Conservation (phyloP, 2,329 filamentous ascomycete species). For the Colletotrichum caudatum region DNA sequence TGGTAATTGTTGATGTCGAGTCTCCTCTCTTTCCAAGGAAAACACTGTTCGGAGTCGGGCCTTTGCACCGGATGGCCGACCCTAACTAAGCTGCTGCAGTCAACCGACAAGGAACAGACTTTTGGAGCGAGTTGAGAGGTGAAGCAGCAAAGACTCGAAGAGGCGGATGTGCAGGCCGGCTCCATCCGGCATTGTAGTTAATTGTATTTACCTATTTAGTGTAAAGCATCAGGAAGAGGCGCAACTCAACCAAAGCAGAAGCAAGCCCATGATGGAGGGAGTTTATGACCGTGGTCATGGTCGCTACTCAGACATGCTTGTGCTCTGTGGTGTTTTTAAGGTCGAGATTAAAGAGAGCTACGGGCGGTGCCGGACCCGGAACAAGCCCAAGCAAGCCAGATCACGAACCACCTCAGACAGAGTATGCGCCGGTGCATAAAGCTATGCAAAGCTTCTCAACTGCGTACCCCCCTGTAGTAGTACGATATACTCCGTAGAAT, state of each 20-base stretch:
- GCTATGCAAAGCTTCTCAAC: neutral
- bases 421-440: neutral
- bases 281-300: neutral
- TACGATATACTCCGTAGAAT: neutral
- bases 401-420: neutral
- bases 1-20: conserved; percentile 26
- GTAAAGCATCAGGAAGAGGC: neutral
- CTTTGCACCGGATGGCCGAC: conserved; percentile 23
- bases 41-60: conserved; percentile 23
- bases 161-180: conserved; percentile 2
- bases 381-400: neutral
- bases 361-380: conserved; percentile 12
- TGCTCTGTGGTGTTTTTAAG: neutral
- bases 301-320: neutral
- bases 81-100: conserved; percentile 14
- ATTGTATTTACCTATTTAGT: no score
- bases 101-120: conserved; percentile 21
- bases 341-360: conserved; percentile 6
- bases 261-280: conserved; percentile 1
- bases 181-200: neutral
- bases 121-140: conserved; percentile 16
- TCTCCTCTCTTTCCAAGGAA: conserved; percentile 33
- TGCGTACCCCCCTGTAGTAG: neutral
- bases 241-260: neutral
- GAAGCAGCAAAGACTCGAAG: neutral